A percentile compares a stretch with the other conserved stretches of the same genome.
Evolutionary conservation across 2,329 filamentous ascomycete species (phyloP).

Genomic region (Seiridium cupressi): DNA sequence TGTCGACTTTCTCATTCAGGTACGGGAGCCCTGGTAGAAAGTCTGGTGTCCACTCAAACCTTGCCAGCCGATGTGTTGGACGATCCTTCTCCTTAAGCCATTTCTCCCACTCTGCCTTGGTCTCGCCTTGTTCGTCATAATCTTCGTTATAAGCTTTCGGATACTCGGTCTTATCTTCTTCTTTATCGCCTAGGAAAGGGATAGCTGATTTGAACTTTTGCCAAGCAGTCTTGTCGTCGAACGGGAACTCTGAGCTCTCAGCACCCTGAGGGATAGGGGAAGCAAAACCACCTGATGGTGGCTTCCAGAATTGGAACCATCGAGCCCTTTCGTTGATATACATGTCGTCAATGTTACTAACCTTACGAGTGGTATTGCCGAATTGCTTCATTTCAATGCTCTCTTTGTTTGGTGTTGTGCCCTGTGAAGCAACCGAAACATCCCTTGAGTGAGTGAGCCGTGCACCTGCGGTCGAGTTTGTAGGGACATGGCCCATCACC

Average conservation of each 20-base stretch:
- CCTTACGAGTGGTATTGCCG: slow-evolving; percentile 53
- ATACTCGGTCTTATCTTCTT: slow-evolving; percentile 51
- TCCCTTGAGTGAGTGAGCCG: slow-evolving; percentile 31
- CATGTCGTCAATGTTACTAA: slow-evolving; percentile 48
- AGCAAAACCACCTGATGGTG: slow-evolving; percentile 58
- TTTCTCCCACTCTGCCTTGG: slow-evolving; percentile 74
- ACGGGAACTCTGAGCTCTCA: slow-evolving; percentile 42
- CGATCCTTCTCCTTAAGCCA: slow-evolving; percentile 81
- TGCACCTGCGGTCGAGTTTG: slow-evolving; percentile 13
- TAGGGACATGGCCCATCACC: slow-evolving; percentile 21
- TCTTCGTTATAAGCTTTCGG: slow-evolving; percentile 61
- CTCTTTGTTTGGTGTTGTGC: slow-evolving; percentile 33
- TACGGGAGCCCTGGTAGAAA: slow-evolving; percentile 81
- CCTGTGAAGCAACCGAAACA: slow-evolving; percentile 35
- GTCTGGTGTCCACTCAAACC: slow-evolving; percentile 47
- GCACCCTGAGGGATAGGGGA: slow-evolving; percentile 59
- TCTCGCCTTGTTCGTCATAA: slow-evolving; percentile 49
- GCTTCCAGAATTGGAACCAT: slow-evolving; percentile 67
- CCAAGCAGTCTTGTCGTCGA: slow-evolving; percentile 47
- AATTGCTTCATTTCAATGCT: slow-evolving; percentile 28
- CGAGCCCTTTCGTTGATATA: slow-evolving; percentile 41
- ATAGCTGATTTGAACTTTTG: slow-evolving; percentile 48
- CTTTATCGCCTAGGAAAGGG: slow-evolving; percentile 46
- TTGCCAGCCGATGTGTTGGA: slow-evolving; percentile 76
- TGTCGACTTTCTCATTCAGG: slow-evolving; percentile 88